Evolutionary conservation across 2,329 filamentous ascomycete genomes (phyloP).

Genomic region (Daldinia eschscholtzii): DNA sequence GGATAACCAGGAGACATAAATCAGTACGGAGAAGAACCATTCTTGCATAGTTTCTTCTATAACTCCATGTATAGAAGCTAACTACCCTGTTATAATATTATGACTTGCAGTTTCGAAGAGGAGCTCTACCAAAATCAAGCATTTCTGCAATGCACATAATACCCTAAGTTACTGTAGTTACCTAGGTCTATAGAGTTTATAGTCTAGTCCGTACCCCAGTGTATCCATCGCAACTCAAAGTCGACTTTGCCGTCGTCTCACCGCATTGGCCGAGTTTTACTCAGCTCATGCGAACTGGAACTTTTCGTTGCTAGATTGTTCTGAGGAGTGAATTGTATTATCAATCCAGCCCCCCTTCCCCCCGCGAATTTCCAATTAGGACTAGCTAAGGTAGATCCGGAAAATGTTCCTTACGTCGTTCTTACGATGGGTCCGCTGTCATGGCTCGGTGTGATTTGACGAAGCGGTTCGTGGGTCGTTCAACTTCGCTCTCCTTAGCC

Average conservation of each 20-base stretch:
- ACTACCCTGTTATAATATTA: conserved; percentile 6
- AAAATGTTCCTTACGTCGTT: conserved; percentile 6
- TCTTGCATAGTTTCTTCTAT: conserved; percentile 3
- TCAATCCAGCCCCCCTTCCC: background rate
- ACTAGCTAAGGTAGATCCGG: conserved; percentile 2
- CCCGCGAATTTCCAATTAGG: conserved; percentile 5
- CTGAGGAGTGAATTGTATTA: background rate
- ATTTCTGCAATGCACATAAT: conserved; percentile 10
- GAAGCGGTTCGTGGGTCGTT: conserved; percentile 6
- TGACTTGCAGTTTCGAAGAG: conserved; percentile 6
- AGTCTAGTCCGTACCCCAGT: background rate
- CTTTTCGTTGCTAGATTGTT: background rate
- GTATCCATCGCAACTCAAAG: conserved; percentile 1
- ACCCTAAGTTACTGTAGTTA: background rate
- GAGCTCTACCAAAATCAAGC: conserved; percentile 6
- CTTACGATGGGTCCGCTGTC: conserved; percentile 7
- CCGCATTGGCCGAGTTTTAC: background rate
- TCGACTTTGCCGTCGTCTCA: background rate
- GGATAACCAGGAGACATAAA: background rate
- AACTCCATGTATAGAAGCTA: conserved; percentile 1
- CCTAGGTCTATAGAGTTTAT: background rate
- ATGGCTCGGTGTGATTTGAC: conserved; percentile 15
- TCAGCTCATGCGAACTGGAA: background rate
- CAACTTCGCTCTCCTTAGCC: background rate
- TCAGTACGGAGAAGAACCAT: background rate